phyloP scores from a whole-genome alignment of 1,139 yeast genomes.

The Yamadazyma membranifaciens region DNA sequence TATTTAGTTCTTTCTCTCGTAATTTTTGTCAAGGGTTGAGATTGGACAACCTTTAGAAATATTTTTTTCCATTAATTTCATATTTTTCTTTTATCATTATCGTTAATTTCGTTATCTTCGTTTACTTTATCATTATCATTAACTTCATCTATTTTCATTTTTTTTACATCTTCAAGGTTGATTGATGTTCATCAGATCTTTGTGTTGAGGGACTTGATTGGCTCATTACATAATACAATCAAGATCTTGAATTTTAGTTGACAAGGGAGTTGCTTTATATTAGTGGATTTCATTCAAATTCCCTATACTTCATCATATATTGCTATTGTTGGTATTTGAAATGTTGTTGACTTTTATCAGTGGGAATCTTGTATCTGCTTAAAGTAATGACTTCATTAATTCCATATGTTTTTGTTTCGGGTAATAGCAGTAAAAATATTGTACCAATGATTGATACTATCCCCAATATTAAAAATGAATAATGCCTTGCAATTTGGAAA shows the following conservation, averaged over 20 bases:
- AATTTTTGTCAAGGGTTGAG: too few species aligned
- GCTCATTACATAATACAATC: neutral
- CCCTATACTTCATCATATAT: too few species aligned
- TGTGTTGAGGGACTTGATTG: neutral
- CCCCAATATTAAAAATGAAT: constrained; percentile 44
- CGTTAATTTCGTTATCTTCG: neutral
- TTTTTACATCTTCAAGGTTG: neutral
- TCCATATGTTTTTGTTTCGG: constrained; percentile 34
- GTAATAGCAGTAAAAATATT: constrained; percentile 29
- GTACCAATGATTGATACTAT: constrained; percentile 31
- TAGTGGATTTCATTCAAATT: neutral
- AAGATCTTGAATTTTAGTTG: neutral
- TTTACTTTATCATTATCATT: neutral
- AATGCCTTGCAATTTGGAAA: constrained; percentile 37
- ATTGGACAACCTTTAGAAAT: too few species aligned
- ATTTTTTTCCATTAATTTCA: neutral
- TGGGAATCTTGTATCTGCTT: neutral
- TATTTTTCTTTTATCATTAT: neutral
- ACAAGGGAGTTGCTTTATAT: too few species aligned
- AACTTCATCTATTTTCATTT: neutral
- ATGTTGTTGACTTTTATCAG: neutral
- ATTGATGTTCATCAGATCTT: too few species aligned
- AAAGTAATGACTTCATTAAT: neutral
- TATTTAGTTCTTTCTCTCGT: too few species aligned
- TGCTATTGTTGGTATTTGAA: too few species aligned